These are phyloP conservation scores for Sclerotiophoma versabilis DNA, from an alignment of 2,329 filamentous ascomycete species.

Conservation along the genomic window DNA sequence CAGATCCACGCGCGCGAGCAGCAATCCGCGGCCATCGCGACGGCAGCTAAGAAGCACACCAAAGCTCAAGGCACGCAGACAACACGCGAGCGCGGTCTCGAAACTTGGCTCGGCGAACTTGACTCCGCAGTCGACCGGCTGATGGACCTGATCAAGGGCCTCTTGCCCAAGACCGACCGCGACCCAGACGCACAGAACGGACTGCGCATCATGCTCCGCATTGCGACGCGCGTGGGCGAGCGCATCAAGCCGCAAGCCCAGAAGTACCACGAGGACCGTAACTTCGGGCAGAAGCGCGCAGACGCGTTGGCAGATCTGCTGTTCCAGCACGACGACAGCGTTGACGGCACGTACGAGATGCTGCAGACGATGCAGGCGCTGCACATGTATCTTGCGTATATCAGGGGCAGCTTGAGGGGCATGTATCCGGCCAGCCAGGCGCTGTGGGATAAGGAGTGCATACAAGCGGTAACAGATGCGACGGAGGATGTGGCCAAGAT, in stretches of 20 bases:
- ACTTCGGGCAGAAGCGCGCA: slow-evolving; percentile 3
- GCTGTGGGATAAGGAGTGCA: slow-evolving; percentile 6
- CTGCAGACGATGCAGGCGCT: slow-evolving; percentile 11
- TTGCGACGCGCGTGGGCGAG: background rate
- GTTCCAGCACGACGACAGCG: slow-evolving; percentile 3
- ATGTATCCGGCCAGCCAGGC: slow-evolving; percentile 7
- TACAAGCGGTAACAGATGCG: background rate
- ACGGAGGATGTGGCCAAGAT: slow-evolving; percentile 8
- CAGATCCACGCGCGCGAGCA: slow-evolving; percentile 9
- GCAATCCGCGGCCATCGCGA: slow-evolving; percentile 3
- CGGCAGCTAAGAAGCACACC: background rate
- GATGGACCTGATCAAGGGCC: background rate
- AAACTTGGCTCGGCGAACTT: slow-evolving; percentile 10
- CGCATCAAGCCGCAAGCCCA: slow-evolving; percentile 11
- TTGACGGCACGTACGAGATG: slow-evolving; percentile 11
- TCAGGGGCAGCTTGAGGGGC: slow-evolving; percentile 6
- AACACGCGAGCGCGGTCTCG: background rate
- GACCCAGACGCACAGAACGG: slow-evolving; percentile 10
- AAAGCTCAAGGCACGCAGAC: background rate
- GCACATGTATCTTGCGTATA: slow-evolving; percentile 9
- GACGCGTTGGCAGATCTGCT: slow-evolving; percentile 4
- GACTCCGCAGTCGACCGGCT: slow-evolving; percentile 6
- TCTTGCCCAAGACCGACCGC: slow-evolving; percentile 3
- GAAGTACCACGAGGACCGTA: slow-evolving; percentile 10
- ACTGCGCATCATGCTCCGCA: slow-evolving; percentile 5